Conservation (phyloP, 495 filamentous ascomycete genomes). For the Tuber microsphaerosporum region DNA sequence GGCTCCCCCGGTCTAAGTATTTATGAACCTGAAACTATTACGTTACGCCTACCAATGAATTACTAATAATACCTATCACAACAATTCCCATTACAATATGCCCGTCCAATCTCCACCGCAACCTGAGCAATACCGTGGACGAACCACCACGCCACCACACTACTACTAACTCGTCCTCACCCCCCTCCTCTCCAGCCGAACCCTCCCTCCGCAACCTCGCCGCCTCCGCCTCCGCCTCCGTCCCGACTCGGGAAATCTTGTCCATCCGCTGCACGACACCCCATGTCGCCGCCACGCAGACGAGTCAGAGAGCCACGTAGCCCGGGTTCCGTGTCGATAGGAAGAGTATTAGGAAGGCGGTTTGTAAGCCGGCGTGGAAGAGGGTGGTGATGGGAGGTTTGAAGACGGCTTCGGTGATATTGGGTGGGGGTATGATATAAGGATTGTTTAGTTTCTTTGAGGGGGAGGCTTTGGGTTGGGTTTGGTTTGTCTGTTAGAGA, state of each 20-base stretch:
- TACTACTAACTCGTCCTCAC: too few species aligned
- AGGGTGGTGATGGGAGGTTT: conserved; percentile 76
- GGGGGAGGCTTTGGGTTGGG: neutral
- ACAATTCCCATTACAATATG: neutral
- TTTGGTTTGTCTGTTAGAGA: neutral
- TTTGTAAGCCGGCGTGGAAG: conserved; percentile 45
- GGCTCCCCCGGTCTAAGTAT: too few species aligned
- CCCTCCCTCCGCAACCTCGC: conserved; percentile 46
- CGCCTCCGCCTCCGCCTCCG: conserved; percentile 54
- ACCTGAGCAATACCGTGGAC: neutral
- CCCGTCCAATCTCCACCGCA: neutral
- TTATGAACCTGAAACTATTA: neutral
- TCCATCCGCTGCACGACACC: conserved; percentile 86
- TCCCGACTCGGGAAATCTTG: conserved; percentile 57
- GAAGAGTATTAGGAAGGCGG: conserved; percentile 67
- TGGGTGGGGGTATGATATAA: conserved; percentile 52
- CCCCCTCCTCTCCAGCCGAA: conserved; percentile 39
- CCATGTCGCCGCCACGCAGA: conserved; percentile 80
- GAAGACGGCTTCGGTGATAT: conserved; percentile 61
- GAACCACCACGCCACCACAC: neutral
- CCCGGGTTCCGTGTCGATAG: conserved; percentile 76
- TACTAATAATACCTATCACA: neutral
- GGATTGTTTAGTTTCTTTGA: neutral
- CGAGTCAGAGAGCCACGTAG: conserved; percentile 67
- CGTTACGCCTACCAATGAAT: neutral